Evolutionary conservation across 2,329 filamentous ascomycete genomes (phyloP).

Genomic region (Ophioceras dolichostomum): DNA sequence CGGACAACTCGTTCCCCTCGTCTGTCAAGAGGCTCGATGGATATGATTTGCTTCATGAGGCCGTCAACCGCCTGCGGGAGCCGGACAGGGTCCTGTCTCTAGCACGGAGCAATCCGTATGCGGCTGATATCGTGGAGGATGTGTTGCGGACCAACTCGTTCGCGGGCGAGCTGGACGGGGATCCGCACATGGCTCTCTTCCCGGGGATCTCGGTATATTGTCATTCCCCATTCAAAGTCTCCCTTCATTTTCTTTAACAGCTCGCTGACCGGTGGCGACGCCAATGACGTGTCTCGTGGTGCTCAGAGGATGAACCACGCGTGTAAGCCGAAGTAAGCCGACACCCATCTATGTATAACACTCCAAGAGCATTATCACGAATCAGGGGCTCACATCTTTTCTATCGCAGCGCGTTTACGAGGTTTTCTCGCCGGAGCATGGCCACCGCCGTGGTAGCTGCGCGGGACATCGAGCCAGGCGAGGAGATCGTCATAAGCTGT

Average conservation of each 20-base stretch:
- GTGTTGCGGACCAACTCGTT: constrained; percentile 22
- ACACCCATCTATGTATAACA: not conserved
- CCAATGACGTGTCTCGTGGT: too few species aligned
- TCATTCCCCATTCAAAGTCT: too few species aligned
- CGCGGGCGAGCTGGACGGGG: constrained; percentile 12
- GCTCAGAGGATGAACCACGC: constrained; percentile 20
- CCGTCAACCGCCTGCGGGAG: constrained; percentile 15
- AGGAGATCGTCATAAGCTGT: constrained; percentile 16
- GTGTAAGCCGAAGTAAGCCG: constrained; percentile 20
- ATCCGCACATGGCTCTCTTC: constrained; percentile 9
- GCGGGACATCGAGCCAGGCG: constrained; percentile 10
- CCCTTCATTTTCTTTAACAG: too few species aligned
- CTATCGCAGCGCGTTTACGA: constrained; percentile 19
- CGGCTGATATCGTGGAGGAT: constrained; percentile 18
- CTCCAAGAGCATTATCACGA: too few species aligned
- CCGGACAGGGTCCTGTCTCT: constrained; percentile 14
- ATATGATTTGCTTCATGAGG: constrained; percentile 16
- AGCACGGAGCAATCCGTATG: constrained; percentile 14
- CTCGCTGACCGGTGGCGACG: too few species aligned
- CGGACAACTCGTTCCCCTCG: constrained; percentile 17
- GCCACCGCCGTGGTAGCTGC: constrained; percentile 10
- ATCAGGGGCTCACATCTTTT: not conserved
- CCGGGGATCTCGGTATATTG: not conserved
- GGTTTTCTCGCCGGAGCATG: constrained; percentile 13
- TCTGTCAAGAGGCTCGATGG: constrained; percentile 13